Evolutionary conservation across 495 filamentous ascomycete genomes (phyloP), one percentile per base, ranked within the genome.

Genomic region (Penicillium cosmopolitanum): DNA sequence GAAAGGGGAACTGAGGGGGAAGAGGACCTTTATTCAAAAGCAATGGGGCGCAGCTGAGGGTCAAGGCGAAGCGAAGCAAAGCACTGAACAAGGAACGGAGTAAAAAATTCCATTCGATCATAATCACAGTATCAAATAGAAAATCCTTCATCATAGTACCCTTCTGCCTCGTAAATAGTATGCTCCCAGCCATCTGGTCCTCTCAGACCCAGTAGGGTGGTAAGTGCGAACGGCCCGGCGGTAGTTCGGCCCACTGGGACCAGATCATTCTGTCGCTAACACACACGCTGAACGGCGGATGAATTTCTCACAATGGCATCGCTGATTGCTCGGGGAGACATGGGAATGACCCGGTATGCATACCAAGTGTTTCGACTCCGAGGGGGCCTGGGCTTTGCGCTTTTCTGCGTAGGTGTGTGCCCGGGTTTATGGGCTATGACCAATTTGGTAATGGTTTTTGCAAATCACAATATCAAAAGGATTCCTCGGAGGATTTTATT

Each of bases 381-480:
- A 88, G 59, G 16, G 83, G 84, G 12, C 75, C 74, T 84, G 66
- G 79, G 84, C 62, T 19, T 52, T 42, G 51, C 28, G 28, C 28
- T 31, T 9, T 31, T 31, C 4, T 8, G 28, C 6, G 8, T 31
- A 23, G 23, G 28, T 4, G 28, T 31, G 28, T 31, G 13, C 8
- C 33, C 25, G 15, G 13, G 87, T 78, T 15, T 15, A 9, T 16
- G 18, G 42, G 16, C 42, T 44, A 44, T 44, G 3, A 9, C 42
- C 16, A 19, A 19, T 19, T 16, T 16, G 42, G 42, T 16, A 44
- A 16, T 44, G 4, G 28, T 31, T 44, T 3, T 10, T 44, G 42
- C 13, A 16, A 44, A 44, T 44, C 42, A 16, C 16, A 44, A 16
- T 44, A 31, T 31, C 5, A 8, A 6, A 2, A 31, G 28, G 28